Evolutionary conservation across 73 alveolate species (phyloP), one percentile per base, ranked within the genome.

Genomic region (Paraurostyla sp.): DNA sequence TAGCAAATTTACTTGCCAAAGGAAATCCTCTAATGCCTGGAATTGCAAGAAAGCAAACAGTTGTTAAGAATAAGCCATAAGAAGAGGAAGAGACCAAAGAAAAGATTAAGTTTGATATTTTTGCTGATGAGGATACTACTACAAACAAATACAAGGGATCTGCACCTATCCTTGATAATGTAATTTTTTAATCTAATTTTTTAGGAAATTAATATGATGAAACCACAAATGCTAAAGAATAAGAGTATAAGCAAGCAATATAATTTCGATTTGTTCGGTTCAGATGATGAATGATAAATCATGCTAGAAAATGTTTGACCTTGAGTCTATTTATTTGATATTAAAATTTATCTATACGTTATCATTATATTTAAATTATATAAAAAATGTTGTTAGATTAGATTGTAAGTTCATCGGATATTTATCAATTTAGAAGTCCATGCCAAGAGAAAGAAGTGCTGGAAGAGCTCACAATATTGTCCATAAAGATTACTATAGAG

Each of bases 21-120:
- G 89, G 89, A 6, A 78, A 78, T 51, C 89, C 89, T 2, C 22
- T 78, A 45, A 75, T 75, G 87, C 50, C 87, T 36, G 68, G 71
- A 40, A 41, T 54, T 30, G 75, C 63, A 7, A 50, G 89, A 50
- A 78, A 52, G 32, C 49, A 35, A 25, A 49, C 89, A 0, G 68
- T 78, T 4, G 78, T 54, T 15, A 50, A 6, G 48, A 75, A 38
- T 15, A 9, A 25, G 30, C 46, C 0, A 13, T 27, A 33, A 46
- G 89, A 78, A 54, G 89, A 78, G 40, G 89, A 50, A 32, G 23
- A 49, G 62, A 50, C 23, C 22, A 22, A 29, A 54, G 89, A 78
- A 40, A 78, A 78, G 62, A 78, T 78, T 23, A 78, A 54, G 46
- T 54, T 78, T 54, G 80, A 78, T 6, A 51, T 78, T 32, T 78